These are phyloP conservation scores for Ensete ventricosum DNA, from an alignment of 176 grass and related monocot species.

Conservation along the genomic window DNA sequence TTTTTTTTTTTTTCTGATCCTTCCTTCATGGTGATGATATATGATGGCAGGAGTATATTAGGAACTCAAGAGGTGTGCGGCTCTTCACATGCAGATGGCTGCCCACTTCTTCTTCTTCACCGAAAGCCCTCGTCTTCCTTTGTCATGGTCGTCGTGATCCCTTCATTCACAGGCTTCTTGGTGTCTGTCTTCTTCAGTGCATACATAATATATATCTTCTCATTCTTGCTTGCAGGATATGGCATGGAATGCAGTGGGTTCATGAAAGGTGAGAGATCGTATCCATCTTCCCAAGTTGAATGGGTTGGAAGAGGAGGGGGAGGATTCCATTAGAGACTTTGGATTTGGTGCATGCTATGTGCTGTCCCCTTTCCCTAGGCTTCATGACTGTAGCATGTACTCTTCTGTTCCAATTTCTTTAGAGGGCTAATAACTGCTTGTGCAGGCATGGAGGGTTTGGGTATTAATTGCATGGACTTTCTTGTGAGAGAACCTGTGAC, in stretches of 20 bases:
- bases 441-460: neutral
- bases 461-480: neutral
- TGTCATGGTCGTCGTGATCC: conserved; percentile 48
- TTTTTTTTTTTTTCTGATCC: too few species aligned
- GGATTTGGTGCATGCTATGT: neutral
- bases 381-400: neutral
- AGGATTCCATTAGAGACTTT: neutral
- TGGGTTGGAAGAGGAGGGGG: too few species aligned
- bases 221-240: conserved; percentile 45
- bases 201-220: neutral
- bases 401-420: neutral
- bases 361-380: neutral
- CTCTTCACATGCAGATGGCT: conserved; percentile 93
- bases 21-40: neutral
- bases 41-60: conserved; percentile 54
- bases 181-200: neutral
- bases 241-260: conserved; percentile 88
- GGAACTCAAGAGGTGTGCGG: conserved; percentile 53
- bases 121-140: conserved; percentile 90
- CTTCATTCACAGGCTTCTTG: neutral
- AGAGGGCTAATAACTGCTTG: neutral
- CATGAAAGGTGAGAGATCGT: conserved; percentile 50
- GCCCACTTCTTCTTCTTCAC: conserved; percentile 39
- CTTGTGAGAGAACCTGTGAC: too few species aligned
- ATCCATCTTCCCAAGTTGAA: too few species aligned